These are phyloP conservation scores for Thalassiosira exigua DNA, from an alignment of 352 stramenopile species.

Conservation along the genomic window DNA sequence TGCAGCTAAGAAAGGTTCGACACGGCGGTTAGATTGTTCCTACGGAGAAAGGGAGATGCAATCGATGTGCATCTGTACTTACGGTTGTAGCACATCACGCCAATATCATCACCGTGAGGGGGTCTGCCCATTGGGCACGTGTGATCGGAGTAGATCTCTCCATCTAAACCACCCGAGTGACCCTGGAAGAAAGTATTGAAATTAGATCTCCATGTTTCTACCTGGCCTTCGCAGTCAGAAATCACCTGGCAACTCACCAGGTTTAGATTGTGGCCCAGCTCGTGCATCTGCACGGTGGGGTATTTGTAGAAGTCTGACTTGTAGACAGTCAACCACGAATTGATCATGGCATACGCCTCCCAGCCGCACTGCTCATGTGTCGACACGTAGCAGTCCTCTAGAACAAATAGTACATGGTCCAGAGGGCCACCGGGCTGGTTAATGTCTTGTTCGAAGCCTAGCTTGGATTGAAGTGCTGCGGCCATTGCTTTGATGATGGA, in stretches of 20 bases:
- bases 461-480: constrained; percentile 19
- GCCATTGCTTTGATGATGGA: constrained; percentile 6
- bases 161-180: constrained; percentile 46
- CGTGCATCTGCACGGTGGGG: constrained; percentile 31
- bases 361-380: not conserved
- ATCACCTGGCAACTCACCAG: too few species aligned
- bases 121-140: constrained; percentile 56
- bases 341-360: constrained; percentile 39
- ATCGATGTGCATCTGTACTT: too few species aligned
- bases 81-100: constrained; percentile 61
- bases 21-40: too few species aligned
- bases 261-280: constrained; percentile 56
- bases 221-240: too few species aligned
- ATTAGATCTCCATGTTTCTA: not conserved
- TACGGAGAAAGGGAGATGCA: too few species aligned
- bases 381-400: constrained; percentile 40
- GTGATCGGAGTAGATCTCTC: constrained; percentile 45
- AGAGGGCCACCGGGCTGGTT: constrained; percentile 28
- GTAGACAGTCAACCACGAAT: constrained; percentile 37
- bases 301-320: constrained; percentile 36
- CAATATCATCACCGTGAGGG: constrained; percentile 40
- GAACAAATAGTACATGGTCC: constrained; percentile 50
- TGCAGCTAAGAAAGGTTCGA: too few species aligned
- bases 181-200: constrained; percentile 8
- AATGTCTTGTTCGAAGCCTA: constrained; percentile 14